Evolutionary conservation across 257 asterid species (phyloP), one percentile per base, ranked within the genome.

Genomic region (Solanum clarkiae): DNA sequence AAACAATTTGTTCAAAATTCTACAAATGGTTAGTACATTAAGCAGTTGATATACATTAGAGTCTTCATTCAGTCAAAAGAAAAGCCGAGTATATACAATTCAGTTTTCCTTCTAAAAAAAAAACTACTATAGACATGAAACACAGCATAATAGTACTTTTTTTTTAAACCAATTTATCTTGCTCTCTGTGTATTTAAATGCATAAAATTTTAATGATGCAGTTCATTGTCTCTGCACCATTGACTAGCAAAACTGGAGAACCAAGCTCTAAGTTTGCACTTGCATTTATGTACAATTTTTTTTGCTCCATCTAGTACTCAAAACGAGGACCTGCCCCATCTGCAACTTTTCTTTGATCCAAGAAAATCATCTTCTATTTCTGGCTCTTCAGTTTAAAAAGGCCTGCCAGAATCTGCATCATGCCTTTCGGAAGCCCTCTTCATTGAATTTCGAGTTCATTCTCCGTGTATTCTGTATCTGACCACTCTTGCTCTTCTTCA

Each of bases 401-500:
- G 66, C 32, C 40, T 62, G 32, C 81, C 81, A 40, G 86, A 83
- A 42, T 86, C 80, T 66, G 75, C 53, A 66, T 45, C 84, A 84
- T 89, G 87, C 82, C 86, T 10, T 82, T 42, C 5, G 80, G 86
- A 44, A 72, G 53, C 80, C 51, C 79, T 82, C 77, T 68, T 47
- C 80, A 79, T 86, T 72, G 82, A 56, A 75, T 57, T 8, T 77
- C 86, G 84, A 75, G 56, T 24, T 84, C 90, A 45, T 87, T 86
- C 72, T 88, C 93, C 5, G 17, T 45, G 83, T 90, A 90, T 82
- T 91, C 93, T 68, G 87, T 69, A 86, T 91, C 97, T 3, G 88
- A 86, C 89, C 84, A 72, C 44, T 90, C 92, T 55, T 84, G 90
- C 54, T 92, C 94, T 17, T 91, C 93, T 71, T 92, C 92, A 17